Base-by-base conservation (phyloP, 257 asterid species). In the Solanum tarijense region DNA sequence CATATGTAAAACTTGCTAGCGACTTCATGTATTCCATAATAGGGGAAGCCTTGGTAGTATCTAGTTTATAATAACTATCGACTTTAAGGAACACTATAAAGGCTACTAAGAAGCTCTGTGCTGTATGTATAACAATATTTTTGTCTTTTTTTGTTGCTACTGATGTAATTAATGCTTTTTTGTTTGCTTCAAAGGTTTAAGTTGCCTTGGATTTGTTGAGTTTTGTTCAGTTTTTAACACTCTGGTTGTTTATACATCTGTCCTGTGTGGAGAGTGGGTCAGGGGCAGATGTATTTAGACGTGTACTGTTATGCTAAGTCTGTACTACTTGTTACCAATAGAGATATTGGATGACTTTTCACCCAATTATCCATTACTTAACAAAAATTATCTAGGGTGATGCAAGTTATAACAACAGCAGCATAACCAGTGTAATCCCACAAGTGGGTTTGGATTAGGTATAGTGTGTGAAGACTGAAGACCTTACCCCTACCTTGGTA, bases 71-170 rank as follows among this genome's bases (percentile, higher is more conserved):
- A 48, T 48, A 48, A 48, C 21, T 16, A 48, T 14, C 3, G 21
- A 14, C 21, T 14, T 14, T 48, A 14, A 48, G 60, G 60, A 48
- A 5, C 9, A 48, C 60, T 48, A 48, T 93, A 90, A 95, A 93
- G 94, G 88, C 87, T 5, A 90, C 98, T 6, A 93, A 89, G 86
- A 96, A 94, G 86, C 95, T 94, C n/a, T 96, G 99, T 89, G 98
- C 93, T 32, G 98, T 95, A 89, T 92, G 95, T 55, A 4, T 14
- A 27, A 62, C 29, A 35, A 79, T 43, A 60, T 2, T 21, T 31
- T 72, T 55, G 23, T 11, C 76, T 29, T 65, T 55, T 27, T 20
- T 66, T 13, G 58, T 39, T 55, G 27, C 32, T 87, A 29, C 66
- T 85, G 34, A 43, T 43, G 38, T 32, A 27, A 16, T 79, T 79